These are phyloP conservation scores for Botrytis hyacinthi DNA, from an alignment of 2,329 filamentous ascomycete genomes.

Conservation along the genomic window DNA sequence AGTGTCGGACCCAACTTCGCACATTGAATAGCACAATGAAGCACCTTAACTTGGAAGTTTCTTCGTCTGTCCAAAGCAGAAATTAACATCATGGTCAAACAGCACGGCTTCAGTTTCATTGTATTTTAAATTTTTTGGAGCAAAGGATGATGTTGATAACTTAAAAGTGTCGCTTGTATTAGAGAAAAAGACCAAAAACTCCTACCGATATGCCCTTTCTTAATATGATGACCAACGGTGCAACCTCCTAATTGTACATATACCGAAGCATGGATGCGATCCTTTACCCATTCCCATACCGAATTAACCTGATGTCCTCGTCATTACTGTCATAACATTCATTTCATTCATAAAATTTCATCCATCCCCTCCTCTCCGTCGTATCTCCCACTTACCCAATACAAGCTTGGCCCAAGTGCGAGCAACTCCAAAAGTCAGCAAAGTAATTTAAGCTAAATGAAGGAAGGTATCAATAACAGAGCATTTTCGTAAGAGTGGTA, in stretches of 20 bases:
- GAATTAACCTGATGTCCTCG: background rate
- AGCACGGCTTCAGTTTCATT: background rate
- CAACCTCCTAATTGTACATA: background rate
- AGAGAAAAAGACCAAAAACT: slow-evolving; percentile 1
- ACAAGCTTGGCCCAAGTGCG: slow-evolving; percentile 7
- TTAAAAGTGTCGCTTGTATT: background rate
- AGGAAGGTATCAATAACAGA: slow-evolving; percentile 21
- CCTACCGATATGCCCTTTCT: background rate
- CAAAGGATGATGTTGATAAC: background rate
- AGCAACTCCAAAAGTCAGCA: slow-evolving; percentile 7
- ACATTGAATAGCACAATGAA: background rate
- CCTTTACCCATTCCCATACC: slow-evolving; percentile 5
- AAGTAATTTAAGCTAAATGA: slow-evolving; percentile 13
- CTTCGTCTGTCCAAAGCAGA: background rate
- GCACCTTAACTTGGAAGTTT: background rate
- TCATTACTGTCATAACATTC: slow-evolving; percentile 9
- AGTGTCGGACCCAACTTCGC: background rate
- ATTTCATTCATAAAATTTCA: background rate
- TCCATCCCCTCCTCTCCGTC: background rate
- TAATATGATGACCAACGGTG: background rate
- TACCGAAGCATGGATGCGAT: slow-evolving; percentile 1
- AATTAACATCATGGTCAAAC: background rate
- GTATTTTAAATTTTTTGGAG: background rate
- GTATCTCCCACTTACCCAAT: background rate
- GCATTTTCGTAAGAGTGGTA: slow-evolving; percentile 20